Percentiles rank a stretch among this genome's conserved stretches.
Conservation (phyloP, 805 yeast genomes). For the Monosporozyma unispora region DNA sequence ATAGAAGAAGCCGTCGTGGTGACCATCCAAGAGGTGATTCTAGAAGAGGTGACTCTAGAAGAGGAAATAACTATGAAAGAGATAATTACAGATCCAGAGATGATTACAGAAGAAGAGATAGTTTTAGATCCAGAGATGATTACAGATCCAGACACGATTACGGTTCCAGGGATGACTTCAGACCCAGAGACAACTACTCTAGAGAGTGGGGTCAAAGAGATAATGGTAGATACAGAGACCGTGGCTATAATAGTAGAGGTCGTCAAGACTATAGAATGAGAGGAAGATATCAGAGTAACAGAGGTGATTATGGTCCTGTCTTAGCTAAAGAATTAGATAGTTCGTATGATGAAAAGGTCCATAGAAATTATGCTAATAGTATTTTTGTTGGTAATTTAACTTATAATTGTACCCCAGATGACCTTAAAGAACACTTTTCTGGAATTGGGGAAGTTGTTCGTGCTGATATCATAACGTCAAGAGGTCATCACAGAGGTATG, state of each 20-base stretch:
- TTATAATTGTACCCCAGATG: conserved; percentile 49
- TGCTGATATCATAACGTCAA: conserved; percentile 73
- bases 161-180: conserved; percentile 14
- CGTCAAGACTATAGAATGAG: conserved; percentile 15
- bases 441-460: conserved; percentile 56
- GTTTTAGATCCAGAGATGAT: neutral
- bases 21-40: conserved; percentile 19
- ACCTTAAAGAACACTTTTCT: conserved; percentile 52
- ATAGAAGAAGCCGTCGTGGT: neutral
- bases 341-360: conserved; percentile 32
- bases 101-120: neutral
- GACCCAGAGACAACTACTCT: conserved; percentile 10
- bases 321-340: conserved; percentile 19
- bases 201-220: neutral
- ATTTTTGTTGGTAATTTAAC: conserved; percentile 70
- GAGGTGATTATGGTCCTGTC: conserved; percentile 22
- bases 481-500: conserved; percentile 82
- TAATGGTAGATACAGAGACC: conserved; percentile 1
- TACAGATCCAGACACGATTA: conserved; percentile 18
- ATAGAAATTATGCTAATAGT: conserved; percentile 58
- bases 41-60: conserved; percentile 12
- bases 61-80: neutral
- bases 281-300: conserved; percentile 3
- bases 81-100: neutral
- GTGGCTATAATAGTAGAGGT: conserved; percentile 15